Conservation (phyloP, 345 rosid genomes). For the Conringia planisiliqua region DNA sequence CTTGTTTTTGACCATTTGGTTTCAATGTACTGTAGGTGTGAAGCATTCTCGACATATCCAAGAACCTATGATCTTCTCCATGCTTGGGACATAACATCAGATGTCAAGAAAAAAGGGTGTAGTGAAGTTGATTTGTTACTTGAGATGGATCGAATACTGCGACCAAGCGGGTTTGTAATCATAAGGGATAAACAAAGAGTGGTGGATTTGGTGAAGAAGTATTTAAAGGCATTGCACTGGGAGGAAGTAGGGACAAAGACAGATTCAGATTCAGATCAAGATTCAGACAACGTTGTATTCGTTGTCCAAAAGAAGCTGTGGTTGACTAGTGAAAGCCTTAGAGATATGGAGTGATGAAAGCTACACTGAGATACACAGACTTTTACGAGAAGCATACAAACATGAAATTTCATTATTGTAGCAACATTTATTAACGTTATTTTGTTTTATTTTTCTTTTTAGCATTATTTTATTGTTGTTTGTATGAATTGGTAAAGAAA, state of each 20-base stretch:
- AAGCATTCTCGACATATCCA: conserved; percentile 77
- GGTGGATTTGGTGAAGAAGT: conserved; percentile 60
- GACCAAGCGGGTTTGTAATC: conserved; percentile 75
- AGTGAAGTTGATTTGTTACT: conserved; percentile 67
- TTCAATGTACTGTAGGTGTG: conserved; percentile 52
- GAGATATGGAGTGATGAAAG: conserved; percentile 45
- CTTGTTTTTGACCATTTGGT: background rate
- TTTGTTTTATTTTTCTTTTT: conserved; percentile 34
- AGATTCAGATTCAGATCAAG: conserved; percentile 47
- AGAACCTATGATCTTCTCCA: conserved; percentile 81
- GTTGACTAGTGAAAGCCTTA: conserved; percentile 71
- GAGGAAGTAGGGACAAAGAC: conserved; percentile 54
- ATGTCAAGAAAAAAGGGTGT: conserved; percentile 63
- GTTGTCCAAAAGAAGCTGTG: conserved; percentile 70
- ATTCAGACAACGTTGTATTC: conserved; percentile 49
- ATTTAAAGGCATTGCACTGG: conserved; percentile 70
- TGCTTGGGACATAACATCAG: conserved; percentile 59
- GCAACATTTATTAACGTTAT: conserved; percentile 30
- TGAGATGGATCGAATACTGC: conserved; percentile 88
- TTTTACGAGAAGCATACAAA: conserved; percentile 24
- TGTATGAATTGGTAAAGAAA: conserved; percentile 34
- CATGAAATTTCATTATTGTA: conserved; percentile 5
- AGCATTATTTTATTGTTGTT: conserved; percentile 15
- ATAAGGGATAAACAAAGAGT: conserved; percentile 61
- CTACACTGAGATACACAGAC: background rate